Conservation (phyloP, 2,329 filamentous ascomycete species). For the Aspergillus pseudoterreus region DNA sequence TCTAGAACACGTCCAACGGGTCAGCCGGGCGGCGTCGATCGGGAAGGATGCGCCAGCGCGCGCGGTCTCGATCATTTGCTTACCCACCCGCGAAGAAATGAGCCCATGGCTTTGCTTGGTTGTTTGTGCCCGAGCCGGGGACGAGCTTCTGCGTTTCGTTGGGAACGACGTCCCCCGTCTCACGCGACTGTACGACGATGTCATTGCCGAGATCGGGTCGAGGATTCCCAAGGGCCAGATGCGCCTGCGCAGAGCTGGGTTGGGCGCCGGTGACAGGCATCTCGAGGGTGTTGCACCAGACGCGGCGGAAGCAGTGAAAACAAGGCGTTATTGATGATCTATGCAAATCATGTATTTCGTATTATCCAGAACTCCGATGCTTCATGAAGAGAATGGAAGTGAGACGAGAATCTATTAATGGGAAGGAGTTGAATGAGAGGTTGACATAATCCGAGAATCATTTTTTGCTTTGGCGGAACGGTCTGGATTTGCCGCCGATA, state of each 20-base stretch:
- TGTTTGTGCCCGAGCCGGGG: constrained; percentile 22
- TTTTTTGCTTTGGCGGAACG: constrained; percentile 9
- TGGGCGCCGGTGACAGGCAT: constrained; percentile 22
- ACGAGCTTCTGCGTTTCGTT: constrained; percentile 17
- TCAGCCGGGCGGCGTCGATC: neutral
- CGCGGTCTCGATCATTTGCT: constrained; percentile 26
- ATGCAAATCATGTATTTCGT: neutral
- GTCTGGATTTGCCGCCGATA: constrained; percentile 8
- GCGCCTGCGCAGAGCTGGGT: constrained; percentile 25
- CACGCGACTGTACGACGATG: constrained; percentile 29
- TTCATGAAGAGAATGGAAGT: neutral
- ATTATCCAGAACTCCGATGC: neutral
- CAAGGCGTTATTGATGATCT: neutral
- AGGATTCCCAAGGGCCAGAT: constrained; percentile 15
- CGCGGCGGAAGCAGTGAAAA: neutral
- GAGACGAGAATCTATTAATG: neutral
- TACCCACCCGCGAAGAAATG: constrained; percentile 91
- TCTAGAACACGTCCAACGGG: constrained; percentile 43
- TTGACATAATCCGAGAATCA: neutral
- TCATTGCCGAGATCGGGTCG: constrained; percentile 12
- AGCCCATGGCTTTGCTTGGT: constrained; percentile 73
- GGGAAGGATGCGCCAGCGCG: neutral
- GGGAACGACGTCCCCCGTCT: constrained; percentile 37
- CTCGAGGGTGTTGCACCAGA: neutral
- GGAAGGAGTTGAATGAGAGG: constrained; percentile 2